These are phyloP conservation scores for Mycosarcoma mackinlayi DNA, from an alignment of 1,284 basidiomycete genomes.

Conservation along the genomic window DNA sequence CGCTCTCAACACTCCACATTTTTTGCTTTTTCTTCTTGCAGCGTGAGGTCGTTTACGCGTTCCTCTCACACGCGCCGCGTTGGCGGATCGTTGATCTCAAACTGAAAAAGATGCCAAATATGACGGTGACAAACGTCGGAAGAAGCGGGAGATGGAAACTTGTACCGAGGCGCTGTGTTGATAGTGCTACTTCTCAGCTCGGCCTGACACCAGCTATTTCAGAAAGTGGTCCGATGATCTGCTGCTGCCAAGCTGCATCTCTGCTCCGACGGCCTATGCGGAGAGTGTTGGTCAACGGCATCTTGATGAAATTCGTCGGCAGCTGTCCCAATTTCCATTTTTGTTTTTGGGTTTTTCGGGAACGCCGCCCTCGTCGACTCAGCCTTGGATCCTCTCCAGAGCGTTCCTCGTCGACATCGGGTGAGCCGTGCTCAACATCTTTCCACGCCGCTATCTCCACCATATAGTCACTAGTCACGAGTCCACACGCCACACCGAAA, in stretches of 20 bases:
- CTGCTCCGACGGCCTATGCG: not conserved
- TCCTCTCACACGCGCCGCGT: conserved; percentile 12
- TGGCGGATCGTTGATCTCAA: not conserved
- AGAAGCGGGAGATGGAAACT: too few species aligned
- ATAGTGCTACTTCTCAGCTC: too few species aligned
- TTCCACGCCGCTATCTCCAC: too few species aligned
- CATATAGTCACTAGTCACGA: not conserved
- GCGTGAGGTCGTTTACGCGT: conserved; percentile 12
- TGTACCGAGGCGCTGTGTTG: not conserved
- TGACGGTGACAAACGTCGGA: too few species aligned
- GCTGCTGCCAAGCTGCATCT: not conserved
- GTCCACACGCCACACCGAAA: not conserved
- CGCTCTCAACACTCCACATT: conserved; percentile 10
- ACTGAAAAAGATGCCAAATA: too few species aligned
- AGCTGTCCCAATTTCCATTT: not conserved
- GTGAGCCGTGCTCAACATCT: too few species aligned
- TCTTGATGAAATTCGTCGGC: not conserved
- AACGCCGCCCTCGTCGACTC: conserved; percentile 1
- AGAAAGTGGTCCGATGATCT: too few species aligned
- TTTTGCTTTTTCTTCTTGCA: not conserved
- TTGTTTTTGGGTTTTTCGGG: not conserved
- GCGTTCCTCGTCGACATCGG: too few species aligned
- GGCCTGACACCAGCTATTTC: too few species aligned
- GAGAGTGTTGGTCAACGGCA: not conserved
- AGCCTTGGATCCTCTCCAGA: not conserved